Conservation (phyloP, 169 alveolate genomes). For the Cryptosporidium ryanae region DNA sequence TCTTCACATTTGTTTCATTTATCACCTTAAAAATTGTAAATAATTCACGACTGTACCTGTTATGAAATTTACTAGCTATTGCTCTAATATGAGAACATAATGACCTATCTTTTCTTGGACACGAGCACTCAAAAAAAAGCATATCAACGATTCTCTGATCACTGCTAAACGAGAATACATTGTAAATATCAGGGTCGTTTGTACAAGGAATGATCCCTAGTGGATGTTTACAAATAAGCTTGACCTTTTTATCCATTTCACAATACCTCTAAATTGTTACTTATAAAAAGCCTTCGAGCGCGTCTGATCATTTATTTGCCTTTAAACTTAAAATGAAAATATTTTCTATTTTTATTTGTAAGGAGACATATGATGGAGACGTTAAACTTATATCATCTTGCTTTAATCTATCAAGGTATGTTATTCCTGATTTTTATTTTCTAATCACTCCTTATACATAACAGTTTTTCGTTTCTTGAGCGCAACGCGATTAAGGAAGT, state of each 20-base stretch:
- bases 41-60: conserved; percentile 33
- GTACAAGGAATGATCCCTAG: conserved; percentile 43
- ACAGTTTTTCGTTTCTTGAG: conserved; percentile 54
- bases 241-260: conserved; percentile 55
- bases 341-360: conserved; percentile 47
- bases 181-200: conserved; percentile 60
- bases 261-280: background rate
- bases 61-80: conserved; percentile 15
- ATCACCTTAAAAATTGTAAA: conserved; percentile 8
- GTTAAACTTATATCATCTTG: conserved; percentile 30
- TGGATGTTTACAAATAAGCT: conserved; percentile 20
- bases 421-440: background rate
- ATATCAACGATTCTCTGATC: conserved; percentile 66
- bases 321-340: conserved; percentile 24
- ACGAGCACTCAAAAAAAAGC: conserved; percentile 66
- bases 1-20: conserved; percentile 51
- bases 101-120: conserved; percentile 60
- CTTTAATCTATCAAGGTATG: conserved; percentile 51
- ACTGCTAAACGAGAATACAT: conserved; percentile 48
- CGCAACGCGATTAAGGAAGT: conserved; percentile 58
- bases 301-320: background rate
- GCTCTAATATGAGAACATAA: conserved; percentile 73
- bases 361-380: background rate
- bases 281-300: background rate
- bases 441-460: background rate